Conservation (phyloP, 163 green algal genomes). For the Coccomyxa subellipsoidea region DNA sequence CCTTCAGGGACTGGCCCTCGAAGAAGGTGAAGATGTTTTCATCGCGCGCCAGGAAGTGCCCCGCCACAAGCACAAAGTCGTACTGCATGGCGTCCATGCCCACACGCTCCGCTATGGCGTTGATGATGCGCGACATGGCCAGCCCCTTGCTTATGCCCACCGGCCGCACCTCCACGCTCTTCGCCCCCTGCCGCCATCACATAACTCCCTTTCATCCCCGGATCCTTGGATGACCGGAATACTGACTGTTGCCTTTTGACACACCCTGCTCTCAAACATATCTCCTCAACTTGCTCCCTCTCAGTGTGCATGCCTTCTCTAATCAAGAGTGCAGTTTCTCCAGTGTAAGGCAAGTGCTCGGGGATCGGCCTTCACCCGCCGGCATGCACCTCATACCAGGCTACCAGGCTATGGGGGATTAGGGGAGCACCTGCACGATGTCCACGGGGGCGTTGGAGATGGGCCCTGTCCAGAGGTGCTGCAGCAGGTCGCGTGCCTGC, state of each 20-base stretch:
- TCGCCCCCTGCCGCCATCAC: constrained; percentile 53
- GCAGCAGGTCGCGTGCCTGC: constrained; percentile 79
- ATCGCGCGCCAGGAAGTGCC: constrained; percentile 85
- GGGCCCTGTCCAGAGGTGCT: constrained; percentile 97
- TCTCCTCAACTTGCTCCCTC: too few species aligned
- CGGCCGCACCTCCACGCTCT: constrained; percentile 86
- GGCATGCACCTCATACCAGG: too few species aligned
- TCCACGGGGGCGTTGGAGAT: constrained; percentile 96
- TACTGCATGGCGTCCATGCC: constrained; percentile 34
- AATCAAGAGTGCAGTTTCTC: too few species aligned
- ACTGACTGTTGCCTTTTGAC: too few species aligned
- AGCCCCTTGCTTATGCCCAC: constrained; percentile 94
- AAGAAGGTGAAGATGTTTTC: constrained; percentile 93
- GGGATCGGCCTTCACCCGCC: too few species aligned
- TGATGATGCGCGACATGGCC: constrained; percentile 75
- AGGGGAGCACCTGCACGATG: constrained; percentile 74
- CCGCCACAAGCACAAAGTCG: constrained; percentile 78
- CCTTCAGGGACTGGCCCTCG: constrained; percentile 42
- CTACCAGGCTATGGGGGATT: too few species aligned
- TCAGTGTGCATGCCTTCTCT: too few species aligned
- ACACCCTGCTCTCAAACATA: too few species aligned
- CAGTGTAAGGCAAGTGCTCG: too few species aligned
- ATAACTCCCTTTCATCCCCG: too few species aligned
- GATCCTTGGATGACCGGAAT: too few species aligned
- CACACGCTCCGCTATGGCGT: constrained; percentile 55